Evolutionary conservation across 2,329 filamentous ascomycete genomes (phyloP), one percentile per base, ranked within the genome.

Genomic region (Epichloe typhina): DNA sequence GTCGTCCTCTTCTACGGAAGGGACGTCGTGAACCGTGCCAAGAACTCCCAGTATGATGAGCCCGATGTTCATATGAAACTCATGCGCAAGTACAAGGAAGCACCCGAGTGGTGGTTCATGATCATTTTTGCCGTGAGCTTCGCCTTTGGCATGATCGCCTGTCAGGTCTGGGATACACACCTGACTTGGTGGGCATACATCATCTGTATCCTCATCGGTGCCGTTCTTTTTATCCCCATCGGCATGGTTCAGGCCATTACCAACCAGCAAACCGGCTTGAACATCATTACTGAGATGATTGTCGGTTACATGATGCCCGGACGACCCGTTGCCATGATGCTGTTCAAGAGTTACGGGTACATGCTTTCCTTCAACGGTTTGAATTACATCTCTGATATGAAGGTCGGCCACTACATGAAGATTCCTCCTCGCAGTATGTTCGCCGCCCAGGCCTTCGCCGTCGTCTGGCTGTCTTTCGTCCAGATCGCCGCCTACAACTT

Each of bases 21-120:
- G 8, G 72, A 78, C 31, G 69, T 81, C 39, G 57, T 62, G 54
- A 57, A 58, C 15, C 64, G 66, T 15, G 60, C 61, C 26, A 56
- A 57, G 42, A 60, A 59, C 41, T 61, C 61, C 19, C 60, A 61
- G 33, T 62, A 63, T 42, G 64, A 76, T 19, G 71, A 74, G 50
- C 64, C 66, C 15, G 76, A 79, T 56, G 61, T 79, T 4, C 77
- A 80, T 56, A 63, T 68, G 46, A 71, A 71, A 52, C 67, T 82
- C 49, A 82, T 82, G 77, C 59, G 66, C 36, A 74, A 72, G 51
- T 83, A 80, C 60, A 70, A 70, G 53, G 66, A 75, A 37, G 74
- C 72, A 0, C 79, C 79, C 0, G 62, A 73, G 38, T 81, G 74
- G 75, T 82, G 78, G 78, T 82, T 79, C 54, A 56, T 61, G 0